Base-by-base conservation (phyloP, 345 rosid genomes). In the Heritiera littoralis region DNA sequence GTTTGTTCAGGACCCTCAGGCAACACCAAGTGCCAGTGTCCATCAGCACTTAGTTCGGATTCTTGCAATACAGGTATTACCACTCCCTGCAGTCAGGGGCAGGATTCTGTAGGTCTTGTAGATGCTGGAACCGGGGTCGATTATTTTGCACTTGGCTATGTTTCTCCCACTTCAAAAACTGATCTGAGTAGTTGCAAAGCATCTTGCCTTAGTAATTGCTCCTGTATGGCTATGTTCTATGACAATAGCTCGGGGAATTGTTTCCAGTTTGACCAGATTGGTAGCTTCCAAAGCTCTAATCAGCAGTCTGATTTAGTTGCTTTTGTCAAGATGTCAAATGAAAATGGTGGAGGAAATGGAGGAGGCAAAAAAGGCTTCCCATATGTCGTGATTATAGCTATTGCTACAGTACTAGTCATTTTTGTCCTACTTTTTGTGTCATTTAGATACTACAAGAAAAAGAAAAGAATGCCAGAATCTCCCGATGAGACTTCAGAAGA, bases 201-300 rank as follows among this genome's bases (percentile, higher is more conserved):
- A 11, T 86, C 93, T 45, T 96, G 99, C 84, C 77, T 55, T 5
- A 59, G 74, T 28, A 94, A 96, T 66, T 96, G 98, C 79, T 90
- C 99, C 0, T 96, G 99, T 75, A 86, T 89, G 40, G 97, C 88
- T 67, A 68, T 92, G 79, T 95, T 95, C 85, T 90, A 85, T 78
- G 88, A 91, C 30, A 91, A 84, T 85, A 88, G 86, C 78, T 80
- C 97, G 3, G 88, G 94, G 14, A 84, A 83, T 49, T 96, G 99
- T 83, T 96, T 88, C 86, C 72, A 91, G 86, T 90, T 96, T 80
- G 92, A 87, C 56, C 81, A 82, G 72, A 49, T 96, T 13, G 99
- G 99, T 52, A 88, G 94, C 82, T 89, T 90, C 40, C 88, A 86
- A 81, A 69, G 28, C 73, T 75, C 97, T 9, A 61, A 18, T 5